Base-by-base conservation (phyloP, 1,139 yeast genomes). In the Blastobotrys persicus region DNA sequence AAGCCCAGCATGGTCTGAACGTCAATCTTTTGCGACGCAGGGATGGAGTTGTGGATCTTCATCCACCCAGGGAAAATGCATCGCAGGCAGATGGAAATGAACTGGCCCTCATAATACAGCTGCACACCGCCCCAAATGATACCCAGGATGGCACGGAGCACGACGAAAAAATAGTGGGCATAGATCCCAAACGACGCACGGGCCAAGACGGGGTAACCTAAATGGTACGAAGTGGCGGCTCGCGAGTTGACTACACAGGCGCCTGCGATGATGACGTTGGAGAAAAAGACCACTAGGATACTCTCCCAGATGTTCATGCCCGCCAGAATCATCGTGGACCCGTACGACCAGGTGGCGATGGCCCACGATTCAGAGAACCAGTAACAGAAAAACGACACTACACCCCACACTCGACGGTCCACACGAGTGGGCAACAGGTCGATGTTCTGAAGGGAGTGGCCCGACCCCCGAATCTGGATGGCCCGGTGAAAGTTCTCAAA, bases 51-150 rank as follows among this genome's bases (percentile, higher is more conserved):
- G 12, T 73, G 82, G 56, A 77, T 64, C 16, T 72, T 72, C 47
- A 83, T 69, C 64, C 83, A 74, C 49, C 79, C 74, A 50, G 88
- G 85, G 65, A 84, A 85, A 44, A 85, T 79, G 3, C 88, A 71
- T 56, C 80, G 72, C 51, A 85, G 69, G 86, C 84, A 82, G 34
- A 85, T 71, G 44, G 79, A 79, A 39, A 85, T 77, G 59, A 59
- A 58, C 48, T 58, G 60, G 9, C 68, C 67, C 42, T 64, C 66
- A 43, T 55, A 62, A 49, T 60, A 64, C 34, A 60, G 46, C 50
- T 64, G 68, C 34, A 61, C 62, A 23, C 65, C 64, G 47, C 57
- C 59, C 64, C 66, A 64, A 31, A 64, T 54, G 18, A 59, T 53
- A 14, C 64, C 65, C n/a, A 62, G 54, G 20, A 60, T 45, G 13